Evolutionary conservation across 352 stramenopile genomes (phyloP), one percentile per base, ranked within the genome.

Genomic region (Globisporangium splendens): DNA sequence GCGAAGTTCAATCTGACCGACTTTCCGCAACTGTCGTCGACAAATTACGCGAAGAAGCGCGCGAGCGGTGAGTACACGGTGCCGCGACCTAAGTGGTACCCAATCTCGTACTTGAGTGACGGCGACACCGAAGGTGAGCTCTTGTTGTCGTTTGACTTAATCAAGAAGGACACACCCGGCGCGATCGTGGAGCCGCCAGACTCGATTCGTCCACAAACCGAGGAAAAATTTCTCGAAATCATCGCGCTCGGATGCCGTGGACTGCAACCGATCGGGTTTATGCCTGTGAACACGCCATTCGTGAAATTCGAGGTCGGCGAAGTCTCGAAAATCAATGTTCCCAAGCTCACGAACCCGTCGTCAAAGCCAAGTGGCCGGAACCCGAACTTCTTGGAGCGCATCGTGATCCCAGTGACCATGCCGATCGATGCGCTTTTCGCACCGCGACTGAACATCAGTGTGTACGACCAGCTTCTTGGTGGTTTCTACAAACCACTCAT

Each of bases 311-410:
- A 96, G 28, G 68, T 91, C 12, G 86, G 80, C 46, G 85, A 91
- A 60, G 69, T 80, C 8, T 75, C 70, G 1, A 77, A 82, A 42
- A 73, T 69, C 22, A 84, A 78, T 53, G 74, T 76, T 42, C 73
- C 80, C 7, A 84, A 85, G 50, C 81, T 88, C 51, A 93, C 83
- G 38, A 87, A 87, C 46, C 66, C 75, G 24, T 90, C 79, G 20
- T 94, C 85, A 2, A 91, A 86, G 59, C 88, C 88, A 5, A 88
- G 73, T 24, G 80, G 77, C 1, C 68, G 66, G 13, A 93, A 97
- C 52, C 88, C 89, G 0, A 97, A 97, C 65, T 97, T 94, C 61
- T 68, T 96, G 28, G 81, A 96, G 49, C 80, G 84, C 3, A 79
- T 97, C 49, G 51, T 96, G 8, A 73, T 97, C 15, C 83, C 84